These are phyloP conservation scores for Malassezia nana DNA, from an alignment of 1,284 basidiomycete species.

Conservation along the genomic window DNA sequence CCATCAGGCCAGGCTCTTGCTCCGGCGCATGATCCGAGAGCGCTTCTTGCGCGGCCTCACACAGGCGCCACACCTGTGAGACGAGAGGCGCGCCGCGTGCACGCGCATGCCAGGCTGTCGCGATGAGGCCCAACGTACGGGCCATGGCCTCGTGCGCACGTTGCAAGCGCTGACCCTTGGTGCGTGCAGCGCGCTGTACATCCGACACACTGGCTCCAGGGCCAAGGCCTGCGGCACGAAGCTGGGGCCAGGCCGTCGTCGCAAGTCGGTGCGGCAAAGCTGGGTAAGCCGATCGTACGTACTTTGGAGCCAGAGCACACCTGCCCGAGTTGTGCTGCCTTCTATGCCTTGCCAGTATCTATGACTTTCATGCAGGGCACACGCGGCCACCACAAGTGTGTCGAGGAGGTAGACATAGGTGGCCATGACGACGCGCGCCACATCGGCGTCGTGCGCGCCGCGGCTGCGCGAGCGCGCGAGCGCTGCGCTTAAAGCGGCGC, in stretches of 20 bases:
- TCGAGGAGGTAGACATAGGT: constrained; percentile 1
- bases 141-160: constrained; percentile 3
- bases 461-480: constrained; percentile 10
- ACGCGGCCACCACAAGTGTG: background rate
- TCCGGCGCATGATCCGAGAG: background rate
- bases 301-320: constrained; percentile 9
- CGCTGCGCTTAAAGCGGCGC: constrained; percentile 7
- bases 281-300: background rate
- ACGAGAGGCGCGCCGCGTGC: background rate
- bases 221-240: background rate
- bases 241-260: background rate
- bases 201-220: background rate
- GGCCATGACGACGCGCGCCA: constrained; percentile 11
- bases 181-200: background rate
- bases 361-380: background rate
- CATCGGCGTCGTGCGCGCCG: constrained; percentile 2
- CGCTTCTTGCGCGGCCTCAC: background rate
- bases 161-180: background rate
- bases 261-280: constrained; percentile 6
- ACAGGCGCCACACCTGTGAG: background rate
- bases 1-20: background rate
- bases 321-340: background rate
- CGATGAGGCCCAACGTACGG: constrained; percentile 9
- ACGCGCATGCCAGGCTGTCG: constrained; percentile 1
- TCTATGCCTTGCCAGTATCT: constrained; percentile 7